Conservation (phyloP, 202 grass and related monocot genomes). For the Schoenoplectus triqueter region DNA sequence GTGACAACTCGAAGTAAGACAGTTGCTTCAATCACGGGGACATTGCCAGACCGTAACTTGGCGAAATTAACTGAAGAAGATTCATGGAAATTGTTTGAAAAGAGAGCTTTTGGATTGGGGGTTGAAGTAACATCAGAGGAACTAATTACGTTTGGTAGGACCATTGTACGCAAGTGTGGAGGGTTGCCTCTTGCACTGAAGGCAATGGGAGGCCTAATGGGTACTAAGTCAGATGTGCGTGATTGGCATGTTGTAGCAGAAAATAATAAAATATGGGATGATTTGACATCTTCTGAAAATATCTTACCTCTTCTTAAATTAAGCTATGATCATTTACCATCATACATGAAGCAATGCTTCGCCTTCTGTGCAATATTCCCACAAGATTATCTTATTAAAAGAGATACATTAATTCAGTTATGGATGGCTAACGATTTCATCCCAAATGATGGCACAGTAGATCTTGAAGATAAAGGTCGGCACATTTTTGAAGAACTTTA, state of each 20-base stretch:
- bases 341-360: conserved; percentile 44
- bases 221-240: conserved; percentile 20
- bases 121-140: background rate
- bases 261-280: conserved; percentile 32
- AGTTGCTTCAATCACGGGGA: conserved; percentile 27
- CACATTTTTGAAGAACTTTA: conserved; percentile 43
- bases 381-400: conserved; percentile 48
- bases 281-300: background rate
- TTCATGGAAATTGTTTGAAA: conserved; percentile 40
- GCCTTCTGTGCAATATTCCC: conserved; percentile 47
- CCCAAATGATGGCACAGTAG: too few species aligned
- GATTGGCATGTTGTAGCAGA: conserved; percentile 36
- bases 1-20: conserved; percentile 38
- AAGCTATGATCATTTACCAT: conserved; percentile 34
- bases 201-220: conserved; percentile 31
- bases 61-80: background rate
- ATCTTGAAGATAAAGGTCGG: too few species aligned
- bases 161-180: conserved; percentile 28
- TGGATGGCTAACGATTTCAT: too few species aligned
- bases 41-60: background rate
- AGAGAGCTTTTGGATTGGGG: conserved; percentile 35
- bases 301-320: conserved; percentile 43
- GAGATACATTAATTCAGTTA: conserved; percentile 31
- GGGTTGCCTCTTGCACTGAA: conserved; percentile 44
- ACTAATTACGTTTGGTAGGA: background rate